Evolutionary conservation across 108 stramenopile genomes (phyloP).

Genomic region (Schizochytrium sp.): DNA sequence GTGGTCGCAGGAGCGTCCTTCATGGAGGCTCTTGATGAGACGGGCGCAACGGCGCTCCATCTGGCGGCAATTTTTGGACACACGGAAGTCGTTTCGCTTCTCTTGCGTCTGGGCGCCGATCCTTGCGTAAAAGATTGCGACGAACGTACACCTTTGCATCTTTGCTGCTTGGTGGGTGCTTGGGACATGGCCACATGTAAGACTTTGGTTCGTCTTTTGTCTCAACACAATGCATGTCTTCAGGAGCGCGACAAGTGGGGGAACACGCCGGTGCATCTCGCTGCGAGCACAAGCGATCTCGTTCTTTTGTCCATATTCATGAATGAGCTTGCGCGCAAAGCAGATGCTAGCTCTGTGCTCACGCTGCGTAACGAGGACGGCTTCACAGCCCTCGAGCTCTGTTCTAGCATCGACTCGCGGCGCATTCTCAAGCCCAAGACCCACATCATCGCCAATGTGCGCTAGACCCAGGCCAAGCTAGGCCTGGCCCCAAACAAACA

Average conservation of each 20-base stretch:
- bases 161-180: neutral
- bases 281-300: neutral
- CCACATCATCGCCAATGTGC: neutral
- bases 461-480: neutral
- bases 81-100: neutral
- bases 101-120: neutral
- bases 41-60: neutral
- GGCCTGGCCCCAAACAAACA: neutral
- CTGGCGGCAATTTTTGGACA: slow-evolving; percentile 3
- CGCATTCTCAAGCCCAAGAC: slow-evolving; percentile 9
- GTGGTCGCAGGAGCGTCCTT: neutral
- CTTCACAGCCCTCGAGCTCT: neutral
- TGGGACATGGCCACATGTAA: neutral
- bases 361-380: slow-evolving; percentile 2
- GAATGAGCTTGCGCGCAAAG: neutral
- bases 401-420: neutral
- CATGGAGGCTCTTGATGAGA: neutral
- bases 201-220: neutral
- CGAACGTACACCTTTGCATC: neutral
- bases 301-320: neutral
- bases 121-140: neutral
- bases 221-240: neutral
- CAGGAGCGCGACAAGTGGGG: neutral
- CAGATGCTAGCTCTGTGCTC: neutral
- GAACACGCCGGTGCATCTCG: neutral